Conservation (phyloP, 1,139 yeast species). For the Saccharomycopsis hybrid region DNA sequence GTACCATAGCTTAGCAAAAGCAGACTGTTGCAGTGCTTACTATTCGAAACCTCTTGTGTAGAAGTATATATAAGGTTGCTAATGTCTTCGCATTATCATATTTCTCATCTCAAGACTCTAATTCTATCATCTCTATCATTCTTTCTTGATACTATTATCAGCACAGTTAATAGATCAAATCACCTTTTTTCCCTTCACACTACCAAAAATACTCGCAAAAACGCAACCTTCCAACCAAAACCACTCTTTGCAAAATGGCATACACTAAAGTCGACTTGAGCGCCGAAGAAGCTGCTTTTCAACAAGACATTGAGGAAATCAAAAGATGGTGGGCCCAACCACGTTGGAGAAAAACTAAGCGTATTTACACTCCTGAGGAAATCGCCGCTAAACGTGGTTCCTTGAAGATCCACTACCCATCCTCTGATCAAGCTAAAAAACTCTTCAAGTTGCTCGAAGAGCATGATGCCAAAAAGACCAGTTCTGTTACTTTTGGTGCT, state of each 20-base stretch:
- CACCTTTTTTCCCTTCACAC: no score
- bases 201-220: no score
- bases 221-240: no score
- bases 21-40: no score
- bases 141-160: no score
- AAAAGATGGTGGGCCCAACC: constrained; percentile 47
- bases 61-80: no score
- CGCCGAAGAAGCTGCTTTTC: constrained; percentile 20
- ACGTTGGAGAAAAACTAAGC: constrained; percentile 41
- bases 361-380: constrained; percentile 48
- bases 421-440: constrained; percentile 50
- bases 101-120: no score
- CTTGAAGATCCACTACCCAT: constrained; percentile 39
- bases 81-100: no score
- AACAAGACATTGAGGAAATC: constrained; percentile 28
- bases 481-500: constrained; percentile 54
- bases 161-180: no score
- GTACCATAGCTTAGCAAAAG: no score
- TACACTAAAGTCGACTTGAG: constrained; percentile 13
- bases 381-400: constrained; percentile 51
- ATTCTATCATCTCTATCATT: no score
- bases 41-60: no score
- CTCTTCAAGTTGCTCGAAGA: constrained; percentile 39
- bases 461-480: constrained; percentile 37
- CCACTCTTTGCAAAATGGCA: constrained; percentile 6